These are phyloP conservation scores for Funneliformis geosporum DNA, from an alignment of 192 early-diverging fungal species.

Conservation along the genomic window DNA sequence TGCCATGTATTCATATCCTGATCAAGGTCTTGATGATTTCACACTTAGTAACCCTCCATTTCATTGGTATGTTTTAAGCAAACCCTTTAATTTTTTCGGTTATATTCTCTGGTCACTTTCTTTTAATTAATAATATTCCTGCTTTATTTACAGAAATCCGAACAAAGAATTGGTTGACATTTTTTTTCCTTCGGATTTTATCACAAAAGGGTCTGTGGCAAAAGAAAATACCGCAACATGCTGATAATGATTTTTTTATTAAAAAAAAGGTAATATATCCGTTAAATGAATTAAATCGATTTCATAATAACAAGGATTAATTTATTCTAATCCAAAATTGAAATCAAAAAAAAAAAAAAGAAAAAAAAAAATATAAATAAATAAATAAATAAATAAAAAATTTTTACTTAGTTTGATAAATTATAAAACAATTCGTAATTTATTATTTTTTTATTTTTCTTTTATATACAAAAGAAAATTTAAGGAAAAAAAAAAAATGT, in stretches of 20 bases:
- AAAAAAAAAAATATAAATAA: no score
- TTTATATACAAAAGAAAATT: no score
- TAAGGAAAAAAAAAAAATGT: no score
- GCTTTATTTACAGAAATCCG: not conserved
- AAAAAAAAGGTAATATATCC: no score
- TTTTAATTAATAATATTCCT: not conserved
- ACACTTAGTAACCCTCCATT: slow-evolving; percentile 15
- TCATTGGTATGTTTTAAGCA: not conserved
- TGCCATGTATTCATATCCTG: slow-evolving; percentile 22
- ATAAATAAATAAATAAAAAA: no score
- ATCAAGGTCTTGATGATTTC: slow-evolving; percentile 5
- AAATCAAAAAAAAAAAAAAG: not conserved
- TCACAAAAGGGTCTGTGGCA: not conserved
- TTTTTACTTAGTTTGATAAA: no score
- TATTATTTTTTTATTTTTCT: no score
- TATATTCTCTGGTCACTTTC: not conserved
- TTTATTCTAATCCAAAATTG: not conserved
- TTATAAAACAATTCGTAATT: no score
- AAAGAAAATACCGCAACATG: not conserved
- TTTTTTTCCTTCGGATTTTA: not conserved
- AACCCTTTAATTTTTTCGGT: not conserved
- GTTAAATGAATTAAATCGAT: not conserved
- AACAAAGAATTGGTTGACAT: not conserved
- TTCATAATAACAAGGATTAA: not conserved
- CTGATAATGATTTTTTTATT: not conserved